Conservation (phyloP, 2,329 filamentous ascomycete species). For the Pleochaeta shiraiana region DNA sequence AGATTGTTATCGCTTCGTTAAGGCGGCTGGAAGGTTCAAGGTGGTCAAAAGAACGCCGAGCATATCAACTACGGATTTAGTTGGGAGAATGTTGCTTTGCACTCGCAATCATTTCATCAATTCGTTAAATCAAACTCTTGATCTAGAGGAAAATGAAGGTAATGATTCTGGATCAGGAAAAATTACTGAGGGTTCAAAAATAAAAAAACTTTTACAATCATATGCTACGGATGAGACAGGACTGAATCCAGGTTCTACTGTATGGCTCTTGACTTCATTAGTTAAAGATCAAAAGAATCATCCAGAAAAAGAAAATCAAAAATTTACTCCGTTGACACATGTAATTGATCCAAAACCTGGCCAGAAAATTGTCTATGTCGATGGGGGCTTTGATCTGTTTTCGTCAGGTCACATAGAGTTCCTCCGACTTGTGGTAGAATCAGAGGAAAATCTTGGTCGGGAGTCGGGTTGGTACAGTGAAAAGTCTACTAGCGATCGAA, state of each 20-base stretch:
- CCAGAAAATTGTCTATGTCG: slow-evolving; percentile 81
- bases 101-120: slow-evolving; percentile 89
- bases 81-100: slow-evolving; percentile 90
- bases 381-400: slow-evolving; percentile 93
- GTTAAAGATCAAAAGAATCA: slow-evolving; percentile 17
- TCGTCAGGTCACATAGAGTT: slow-evolving; percentile 96
- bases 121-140: slow-evolving; percentile 45
- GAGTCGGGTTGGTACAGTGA: slow-evolving; percentile 53
- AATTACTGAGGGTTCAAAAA: slow-evolving; percentile 37
- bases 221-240: slow-evolving; percentile 81
- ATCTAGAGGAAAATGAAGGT: slow-evolving; percentile 43
- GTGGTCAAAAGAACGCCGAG: slow-evolving; percentile 92
- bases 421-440: slow-evolving; percentile 49
- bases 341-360: slow-evolving; percentile 52
- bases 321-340: slow-evolving; percentile 43
- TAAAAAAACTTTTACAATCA: slow-evolving; percentile 56
- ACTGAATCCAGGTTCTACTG: slow-evolving; percentile 52
- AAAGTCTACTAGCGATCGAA: slow-evolving; percentile 37
- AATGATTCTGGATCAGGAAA: slow-evolving; percentile 20
- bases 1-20: slow-evolving; percentile 96
- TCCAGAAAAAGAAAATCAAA: slow-evolving; percentile 34
- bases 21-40: slow-evolving; percentile 81
- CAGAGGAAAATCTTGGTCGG: slow-evolving; percentile 47
- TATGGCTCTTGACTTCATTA: slow-evolving; percentile 61
- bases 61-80: slow-evolving; percentile 95